Conservation (phyloP, 2,329 filamentous ascomycete genomes). For the Trichoderma cornu-damae region DNA sequence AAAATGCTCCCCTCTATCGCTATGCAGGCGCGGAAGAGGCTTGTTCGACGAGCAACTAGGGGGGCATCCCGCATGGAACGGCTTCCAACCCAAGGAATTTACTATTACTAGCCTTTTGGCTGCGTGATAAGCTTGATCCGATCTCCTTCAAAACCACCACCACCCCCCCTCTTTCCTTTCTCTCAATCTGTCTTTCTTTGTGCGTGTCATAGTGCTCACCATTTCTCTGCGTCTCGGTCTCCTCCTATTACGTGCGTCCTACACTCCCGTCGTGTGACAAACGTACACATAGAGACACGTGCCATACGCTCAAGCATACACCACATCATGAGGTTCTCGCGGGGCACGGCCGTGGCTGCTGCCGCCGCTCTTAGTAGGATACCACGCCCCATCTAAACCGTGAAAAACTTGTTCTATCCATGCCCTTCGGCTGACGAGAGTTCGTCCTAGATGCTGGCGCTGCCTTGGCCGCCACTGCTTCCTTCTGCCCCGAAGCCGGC, state of each 20-base stretch:
- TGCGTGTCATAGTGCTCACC: no score
- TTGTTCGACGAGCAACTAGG: neutral
- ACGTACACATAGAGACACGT: neutral
- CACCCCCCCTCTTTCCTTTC: no score
- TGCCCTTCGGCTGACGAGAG: neutral
- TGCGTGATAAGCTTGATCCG: neutral
- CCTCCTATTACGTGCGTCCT: neutral
- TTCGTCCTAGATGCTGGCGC: conserved; percentile 22
- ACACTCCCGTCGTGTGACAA: neutral
- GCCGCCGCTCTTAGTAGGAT: conserved; percentile 22
- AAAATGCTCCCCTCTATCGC: neutral
- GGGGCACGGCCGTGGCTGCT: conserved; percentile 11
- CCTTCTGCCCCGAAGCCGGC: conserved; percentile 40
- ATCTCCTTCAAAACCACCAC: neutral
- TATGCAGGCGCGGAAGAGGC: neutral
- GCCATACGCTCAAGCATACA: neutral
- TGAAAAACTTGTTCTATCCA: no score
- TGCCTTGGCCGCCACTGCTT: conserved; percentile 27
- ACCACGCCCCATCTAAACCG: neutral
- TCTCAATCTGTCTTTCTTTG: no score
- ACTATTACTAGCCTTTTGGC: no score
- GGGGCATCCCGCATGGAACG: neutral
- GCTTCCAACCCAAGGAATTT: neutral
- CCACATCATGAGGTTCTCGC: conserved; percentile 18
- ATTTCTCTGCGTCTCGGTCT: neutral